Base-by-base conservation (phyloP, 176 grass and related monocot species). In the Eragrostis curvula region DNA sequence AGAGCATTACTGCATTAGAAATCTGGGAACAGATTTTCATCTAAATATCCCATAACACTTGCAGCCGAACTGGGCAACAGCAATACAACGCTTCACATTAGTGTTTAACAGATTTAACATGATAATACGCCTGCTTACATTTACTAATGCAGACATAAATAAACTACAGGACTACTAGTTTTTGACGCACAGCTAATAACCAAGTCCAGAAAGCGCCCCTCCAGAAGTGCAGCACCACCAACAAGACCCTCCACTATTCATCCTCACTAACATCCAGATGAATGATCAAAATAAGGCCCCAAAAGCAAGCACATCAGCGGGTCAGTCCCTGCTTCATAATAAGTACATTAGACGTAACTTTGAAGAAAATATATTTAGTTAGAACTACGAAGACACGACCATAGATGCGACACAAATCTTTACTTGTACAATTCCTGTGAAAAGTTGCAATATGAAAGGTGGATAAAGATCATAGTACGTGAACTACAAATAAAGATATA, bases 281-380 rank as follows among this genome's bases (percentile, higher is more conserved):
- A 58, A 55, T 75, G 20, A 24, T 12, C 11, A 57, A 40, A 40
- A 20, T 23, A 7, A 41, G 7, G 13, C 7, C 72, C 29, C 72
- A 42, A 58, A 56, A 57, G 72, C 51, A 58, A 75, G 51, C 10
- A 57, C 5, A 36, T 36, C 32, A 36, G n/a, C n/a, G n/a, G 32
- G 55, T 59, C 24, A 52, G 53, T 62, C 64, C 64, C 78, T 80
- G 63, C 48, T 52, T 52, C 50, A 52, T 17, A 52, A 52, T 52
- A 52, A 18, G 50, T 52, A 18, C 50, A 16, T 52, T 52, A 52
- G 15, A 49, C 50, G 18, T 18, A 52, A 52, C 50, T 18, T 18
- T 7, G 5, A 52, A 52, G 50, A 52, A 68, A 21, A 80, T 18
- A 41, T 18, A 80, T 68, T 52, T 55, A 53, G 20, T 80, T 80